Base-by-base conservation (phyloP, 2,329 filamentous ascomycete genomes). In the Aspergillus unguis region DNA sequence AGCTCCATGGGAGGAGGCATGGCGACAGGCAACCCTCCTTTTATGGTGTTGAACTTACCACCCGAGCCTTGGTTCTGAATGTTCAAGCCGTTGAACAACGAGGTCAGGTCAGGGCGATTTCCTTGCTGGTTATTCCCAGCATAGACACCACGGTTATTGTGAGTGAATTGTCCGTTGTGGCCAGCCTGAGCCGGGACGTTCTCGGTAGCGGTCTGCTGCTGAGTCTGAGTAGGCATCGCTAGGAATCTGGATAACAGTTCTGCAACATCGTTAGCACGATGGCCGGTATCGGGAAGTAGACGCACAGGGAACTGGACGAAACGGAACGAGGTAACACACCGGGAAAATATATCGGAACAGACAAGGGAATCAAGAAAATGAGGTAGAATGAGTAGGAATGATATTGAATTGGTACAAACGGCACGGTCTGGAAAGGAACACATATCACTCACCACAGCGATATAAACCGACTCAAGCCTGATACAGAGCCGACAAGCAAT, bases 41-140 rank as follows among this genome's bases (percentile, higher is more conserved):
- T 72, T 11, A 65, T 33, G 9, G 56, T 52, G 46, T 57, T 58
- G 49, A 60, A 66, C 43, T 68, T 70, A 44, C 58, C n/a, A 36
- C 56, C 56, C 26, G 58, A 43, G 37, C 65, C 65, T 35, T 68
- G 61, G 40, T 57, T 63, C 44, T 67, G 68, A 33, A 70, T 31
- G 45, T 58, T 65, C 53, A 69, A 32, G 29, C 59, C 60, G 37
- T 58, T 56, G 43, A 67, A 60, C 10, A 65, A 45, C n/a, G 66
- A 61, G 31, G 61, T 46, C 48, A 68, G 48, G 31, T 50, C 41
- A 36, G 52, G 45, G 35, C 51, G 55, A 42, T 56, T 62, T 6
- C 54, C 53, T 38, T 60, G 61, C 7, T 57, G 54, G 52, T 65
- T 69, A 36, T 55, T 49, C 6, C 61, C 32, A 28, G 56, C 55